Conservation (phyloP, 768 basidiomycete genomes). For the Pleurotus citrinopileatus region DNA sequence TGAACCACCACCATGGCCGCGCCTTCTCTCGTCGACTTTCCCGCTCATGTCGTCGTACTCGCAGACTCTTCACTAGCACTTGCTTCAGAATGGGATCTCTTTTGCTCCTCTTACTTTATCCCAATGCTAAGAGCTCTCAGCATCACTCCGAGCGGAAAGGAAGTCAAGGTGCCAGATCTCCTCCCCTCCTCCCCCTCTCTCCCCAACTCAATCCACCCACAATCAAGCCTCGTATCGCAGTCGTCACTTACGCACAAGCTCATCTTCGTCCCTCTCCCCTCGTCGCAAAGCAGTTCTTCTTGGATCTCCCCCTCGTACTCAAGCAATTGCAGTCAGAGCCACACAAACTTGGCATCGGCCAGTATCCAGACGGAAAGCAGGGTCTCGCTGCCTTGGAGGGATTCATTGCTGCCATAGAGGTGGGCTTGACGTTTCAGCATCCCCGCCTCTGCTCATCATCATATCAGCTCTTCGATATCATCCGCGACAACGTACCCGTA, state of each 20-base stretch:
- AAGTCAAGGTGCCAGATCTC: slow-evolving; percentile 26
- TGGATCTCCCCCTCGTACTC: slow-evolving; percentile 34
- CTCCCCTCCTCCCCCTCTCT: background rate
- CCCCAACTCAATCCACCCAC: slow-evolving; percentile 7
- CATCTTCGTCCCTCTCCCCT: slow-evolving; percentile 54
- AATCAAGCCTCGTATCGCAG: slow-evolving; percentile 43
- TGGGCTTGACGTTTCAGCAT: slow-evolving; percentile 30
- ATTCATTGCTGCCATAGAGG: slow-evolving; percentile 68
- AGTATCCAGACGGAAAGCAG: slow-evolving; percentile 41
- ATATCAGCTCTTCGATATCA: slow-evolving; percentile 40
- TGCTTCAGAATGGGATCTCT: slow-evolving; percentile 46
- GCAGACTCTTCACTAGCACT: slow-evolving; percentile 59
- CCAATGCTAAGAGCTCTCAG: slow-evolving; percentile 50
- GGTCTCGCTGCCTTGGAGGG: slow-evolving; percentile 75
- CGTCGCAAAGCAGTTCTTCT: slow-evolving; percentile 56
- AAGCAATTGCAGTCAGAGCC: slow-evolving; percentile 45
- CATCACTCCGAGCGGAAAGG: slow-evolving; percentile 37
- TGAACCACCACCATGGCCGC: background rate
- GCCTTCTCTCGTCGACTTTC: background rate
- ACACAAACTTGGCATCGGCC: slow-evolving; percentile 53
- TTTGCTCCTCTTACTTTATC: slow-evolving; percentile 45
- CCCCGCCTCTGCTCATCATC: background rate
- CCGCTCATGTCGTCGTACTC: slow-evolving; percentile 37
- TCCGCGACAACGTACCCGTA: slow-evolving; percentile 22
- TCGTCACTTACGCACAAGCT: slow-evolving; percentile 64